These are phyloP conservation scores for Agapanthus africanus DNA, from an alignment of 106 monocot genomes.

Conservation along the genomic window DNA sequence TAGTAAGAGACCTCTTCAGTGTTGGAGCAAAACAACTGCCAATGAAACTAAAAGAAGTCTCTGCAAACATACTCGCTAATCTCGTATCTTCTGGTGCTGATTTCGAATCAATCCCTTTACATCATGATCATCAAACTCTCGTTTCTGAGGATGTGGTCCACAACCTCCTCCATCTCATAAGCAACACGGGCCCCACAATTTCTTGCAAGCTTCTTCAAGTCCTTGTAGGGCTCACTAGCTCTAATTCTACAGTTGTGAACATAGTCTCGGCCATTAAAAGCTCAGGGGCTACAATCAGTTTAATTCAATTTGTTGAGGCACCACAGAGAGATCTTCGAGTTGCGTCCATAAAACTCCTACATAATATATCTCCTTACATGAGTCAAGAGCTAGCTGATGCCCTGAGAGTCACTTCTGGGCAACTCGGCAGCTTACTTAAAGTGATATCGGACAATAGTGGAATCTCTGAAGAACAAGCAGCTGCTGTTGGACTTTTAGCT, in stretches of 20 bases:
- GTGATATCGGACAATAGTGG: slow-evolving; percentile 62
- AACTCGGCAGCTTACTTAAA: slow-evolving; percentile 50
- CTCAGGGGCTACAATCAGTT: slow-evolving; percentile 78
- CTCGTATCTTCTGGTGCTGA: slow-evolving; percentile 48
- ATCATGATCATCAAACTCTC: slow-evolving; percentile 44
- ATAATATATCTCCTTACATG: slow-evolving; percentile 76
- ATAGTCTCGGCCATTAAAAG: slow-evolving; percentile 78
- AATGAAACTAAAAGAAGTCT: slow-evolving; percentile 64
- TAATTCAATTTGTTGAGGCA: slow-evolving; percentile 83
- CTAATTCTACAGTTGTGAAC: slow-evolving; percentile 35
- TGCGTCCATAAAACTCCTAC: slow-evolving; percentile 69
- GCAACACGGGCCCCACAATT: slow-evolving; percentile 91
- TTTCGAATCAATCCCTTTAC: slow-evolving; percentile 61
- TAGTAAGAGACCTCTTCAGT: slow-evolving; percentile 62
- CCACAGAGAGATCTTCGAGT: slow-evolving; percentile 69
- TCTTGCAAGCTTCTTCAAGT: slow-evolving; percentile 85
- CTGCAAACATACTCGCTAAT: slow-evolving; percentile 64
- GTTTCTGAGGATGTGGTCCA: slow-evolving; percentile 79
- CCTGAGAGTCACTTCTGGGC: slow-evolving; percentile 45
- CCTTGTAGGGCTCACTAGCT: slow-evolving; percentile 74
- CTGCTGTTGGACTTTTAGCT: slow-evolving; percentile 67
- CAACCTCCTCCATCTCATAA: slow-evolving; percentile 90
- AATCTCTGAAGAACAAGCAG: slow-evolving; percentile 83
- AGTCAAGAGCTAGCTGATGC: slow-evolving; percentile 63
- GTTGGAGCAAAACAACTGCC: slow-evolving; percentile 56